Evolutionary conservation across 1,284 basidiomycete genomes (phyloP), one percentile per base, ranked within the genome.

Genomic region (Rhodotorula sp.): DNA sequence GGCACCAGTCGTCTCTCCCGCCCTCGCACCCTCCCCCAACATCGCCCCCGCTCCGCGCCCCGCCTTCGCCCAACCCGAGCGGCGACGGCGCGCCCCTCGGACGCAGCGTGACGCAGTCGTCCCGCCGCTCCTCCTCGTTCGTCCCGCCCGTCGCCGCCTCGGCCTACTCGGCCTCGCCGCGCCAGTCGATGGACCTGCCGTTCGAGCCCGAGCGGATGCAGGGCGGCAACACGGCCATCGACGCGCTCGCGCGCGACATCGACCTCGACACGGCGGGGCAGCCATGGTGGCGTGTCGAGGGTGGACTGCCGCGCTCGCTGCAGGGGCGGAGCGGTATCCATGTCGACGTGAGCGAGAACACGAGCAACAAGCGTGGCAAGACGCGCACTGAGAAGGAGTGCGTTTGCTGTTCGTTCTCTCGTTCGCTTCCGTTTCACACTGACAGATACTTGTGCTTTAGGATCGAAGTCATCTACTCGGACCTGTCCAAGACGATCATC

Each of bases 291-390:
- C 59, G 69, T 23, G 10, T 61, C 3, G 72, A 62, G 16, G 66
- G 67, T 16, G 71, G 62, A n/a, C 69, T 73, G 44, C 77, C 71
- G 8, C 45, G 61, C 5, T 61, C 65, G 34, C 67, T 66, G 21
- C 46, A 45, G 55, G 60, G 27, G 42, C 61, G 64, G 34, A 57
- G n/a, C 23, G 67, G 65, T 25, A 61, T 62, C 17, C 50, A 61
- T n/a, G 27, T 59, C 78, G 80, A 68, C 77, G 86, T 86, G 86
- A 87, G 69, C 58, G 45, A 60, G 58, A 48, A n/a, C 25, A 48
- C 46, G 16, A 48, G 25, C 45, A 48, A 25, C 45, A 60, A 58
- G 55, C 25, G 49, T 12, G 56, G 55, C 50, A 55, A 56, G 45
- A 64, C 62, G 45, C 54, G 59, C 45, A 46, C 45, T 34, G 66